These are phyloP conservation scores for Candida loeiensis DNA, from an alignment of 805 yeast species.

Conservation along the genomic window DNA sequence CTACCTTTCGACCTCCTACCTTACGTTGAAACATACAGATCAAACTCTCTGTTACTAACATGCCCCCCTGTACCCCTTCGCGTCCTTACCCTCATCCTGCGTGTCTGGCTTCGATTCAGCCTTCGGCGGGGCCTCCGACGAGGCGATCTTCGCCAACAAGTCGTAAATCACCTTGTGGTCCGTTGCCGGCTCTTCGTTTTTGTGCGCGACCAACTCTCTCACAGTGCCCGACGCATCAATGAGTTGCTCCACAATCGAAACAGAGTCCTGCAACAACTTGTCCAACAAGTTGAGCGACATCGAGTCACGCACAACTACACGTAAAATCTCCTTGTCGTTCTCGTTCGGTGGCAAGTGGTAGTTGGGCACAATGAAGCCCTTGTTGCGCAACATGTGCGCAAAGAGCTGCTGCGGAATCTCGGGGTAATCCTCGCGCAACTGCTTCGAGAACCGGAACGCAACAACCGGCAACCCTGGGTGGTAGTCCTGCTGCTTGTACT, in stretches of 20 bases:
- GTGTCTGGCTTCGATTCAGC: not conserved
- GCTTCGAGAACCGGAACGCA: slow-evolving; percentile 69
- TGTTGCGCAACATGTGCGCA: slow-evolving; percentile 63
- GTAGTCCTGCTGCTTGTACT: slow-evolving; percentile 33
- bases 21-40: too few relatives aligned
- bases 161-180: slow-evolving; percentile 40
- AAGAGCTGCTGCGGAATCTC: slow-evolving; percentile 78
- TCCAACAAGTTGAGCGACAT: slow-evolving; percentile 48
- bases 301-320: slow-evolving; percentile 78
- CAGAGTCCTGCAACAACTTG: slow-evolving; percentile 51
- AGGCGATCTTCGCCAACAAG: slow-evolving; percentile 52
- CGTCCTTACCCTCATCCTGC: slow-evolving; percentile 15
- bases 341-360: slow-evolving; percentile 73
- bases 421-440: slow-evolving; percentile 58
- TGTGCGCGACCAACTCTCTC: slow-evolving; percentile 19
- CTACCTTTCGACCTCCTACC: too few relatives aligned
- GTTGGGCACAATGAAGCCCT: slow-evolving; percentile 57
- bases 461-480: slow-evolving; percentile 87
- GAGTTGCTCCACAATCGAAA: slow-evolving; percentile 50
- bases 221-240: slow-evolving; percentile 45
- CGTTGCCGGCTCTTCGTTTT: slow-evolving; percentile 19
- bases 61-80: slow-evolving; percentile 34
- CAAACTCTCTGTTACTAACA: slow-evolving; percentile 24
- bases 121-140: slow-evolving; percentile 44
- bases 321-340: slow-evolving; percentile 59